These are phyloP conservation scores for Dryas alaskensis DNA, from an alignment of 306 rosid genomes.

Conservation along the genomic window DNA sequence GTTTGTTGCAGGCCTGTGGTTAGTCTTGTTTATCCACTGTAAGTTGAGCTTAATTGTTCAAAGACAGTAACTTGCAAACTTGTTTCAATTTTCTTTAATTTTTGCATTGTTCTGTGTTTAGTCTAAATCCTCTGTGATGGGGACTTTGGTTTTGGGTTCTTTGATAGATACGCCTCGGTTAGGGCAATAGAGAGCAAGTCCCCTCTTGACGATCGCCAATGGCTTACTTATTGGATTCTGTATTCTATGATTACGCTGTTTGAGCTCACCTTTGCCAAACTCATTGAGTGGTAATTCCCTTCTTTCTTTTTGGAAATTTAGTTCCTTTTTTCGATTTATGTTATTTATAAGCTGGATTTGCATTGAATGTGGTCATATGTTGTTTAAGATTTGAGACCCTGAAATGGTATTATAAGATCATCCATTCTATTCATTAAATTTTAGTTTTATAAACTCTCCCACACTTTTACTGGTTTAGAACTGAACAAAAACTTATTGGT, in stretches of 20 bases:
- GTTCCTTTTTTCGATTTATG: not conserved
- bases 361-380: constrained; percentile 12
- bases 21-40: constrained; percentile 96
- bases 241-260: constrained; percentile 86
- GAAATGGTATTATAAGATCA: constrained; percentile 2
- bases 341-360: not conserved
- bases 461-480: not conserved
- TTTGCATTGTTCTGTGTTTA: not conserved
- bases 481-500: not conserved
- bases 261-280: constrained; percentile 84
- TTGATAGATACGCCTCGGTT: constrained; percentile 76
- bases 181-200: constrained; percentile 91
- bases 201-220: constrained; percentile 83
- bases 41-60: constrained; percentile 32
- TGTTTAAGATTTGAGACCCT: constrained; percentile 7
- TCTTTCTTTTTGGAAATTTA: not conserved
- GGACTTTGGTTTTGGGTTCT: constrained; percentile 9
- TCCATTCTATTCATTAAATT: not conserved
- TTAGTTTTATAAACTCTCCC: not conserved
- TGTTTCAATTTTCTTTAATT: not conserved
- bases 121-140: not conserved
- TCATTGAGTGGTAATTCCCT: constrained; percentile 69
- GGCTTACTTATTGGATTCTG: constrained; percentile 98
- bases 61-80: not conserved
- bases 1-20: constrained; percentile 78